Percentiles rank a stretch among this genome's conserved stretches.
Conservation (phyloP, 768 basidiomycete species). For the Galerina marginata region DNA sequence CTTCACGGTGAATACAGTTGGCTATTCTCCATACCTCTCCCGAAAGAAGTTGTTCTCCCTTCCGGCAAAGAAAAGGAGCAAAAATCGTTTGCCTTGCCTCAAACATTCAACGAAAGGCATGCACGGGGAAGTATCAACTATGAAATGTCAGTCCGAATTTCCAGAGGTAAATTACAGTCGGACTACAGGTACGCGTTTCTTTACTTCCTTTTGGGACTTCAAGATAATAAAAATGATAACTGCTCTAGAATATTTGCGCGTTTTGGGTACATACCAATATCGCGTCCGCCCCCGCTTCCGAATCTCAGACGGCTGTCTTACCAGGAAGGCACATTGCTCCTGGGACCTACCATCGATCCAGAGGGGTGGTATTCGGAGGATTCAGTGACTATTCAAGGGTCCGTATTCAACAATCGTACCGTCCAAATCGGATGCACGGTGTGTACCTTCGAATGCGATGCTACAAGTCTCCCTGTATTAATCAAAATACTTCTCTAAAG, state of each 20-base stretch:
- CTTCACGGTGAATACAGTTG: slow-evolving; percentile 41
- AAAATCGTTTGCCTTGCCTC: slow-evolving; percentile 37
- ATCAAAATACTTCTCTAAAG: slow-evolving; percentile 24
- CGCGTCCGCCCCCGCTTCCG: slow-evolving; percentile 36
- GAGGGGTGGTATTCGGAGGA: slow-evolving; percentile 45
- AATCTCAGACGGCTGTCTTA: slow-evolving; percentile 41
- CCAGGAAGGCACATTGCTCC: slow-evolving; percentile 36
- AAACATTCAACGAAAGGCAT: slow-evolving; percentile 46
- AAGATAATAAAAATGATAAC: not conserved
- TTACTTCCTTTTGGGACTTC: not conserved
- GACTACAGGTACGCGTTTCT: slow-evolving; percentile 15
- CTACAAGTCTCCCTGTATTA: not conserved
- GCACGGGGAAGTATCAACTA: slow-evolving; percentile 44
- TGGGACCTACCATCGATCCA: slow-evolving; percentile 44
- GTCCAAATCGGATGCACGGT: slow-evolving; percentile 41
- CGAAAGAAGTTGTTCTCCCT: slow-evolving; percentile 37
- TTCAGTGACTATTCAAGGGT: slow-evolving; percentile 34
- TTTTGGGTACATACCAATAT: slow-evolving; percentile 41
- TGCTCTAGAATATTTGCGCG: slow-evolving; percentile 32
- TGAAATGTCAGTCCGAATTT: slow-evolving; percentile 35
- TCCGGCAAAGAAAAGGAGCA: slow-evolving; percentile 23
- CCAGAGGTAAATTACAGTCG: slow-evolving; percentile 14
- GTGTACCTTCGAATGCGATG: slow-evolving; percentile 20
- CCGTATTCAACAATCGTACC: slow-evolving; percentile 31
- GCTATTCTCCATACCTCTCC: slow-evolving; percentile 46